phyloP scores from a whole-genome alignment of 2,329 filamentous ascomycete genomes.

The Calonectria pseudoreteaudii region DNA sequence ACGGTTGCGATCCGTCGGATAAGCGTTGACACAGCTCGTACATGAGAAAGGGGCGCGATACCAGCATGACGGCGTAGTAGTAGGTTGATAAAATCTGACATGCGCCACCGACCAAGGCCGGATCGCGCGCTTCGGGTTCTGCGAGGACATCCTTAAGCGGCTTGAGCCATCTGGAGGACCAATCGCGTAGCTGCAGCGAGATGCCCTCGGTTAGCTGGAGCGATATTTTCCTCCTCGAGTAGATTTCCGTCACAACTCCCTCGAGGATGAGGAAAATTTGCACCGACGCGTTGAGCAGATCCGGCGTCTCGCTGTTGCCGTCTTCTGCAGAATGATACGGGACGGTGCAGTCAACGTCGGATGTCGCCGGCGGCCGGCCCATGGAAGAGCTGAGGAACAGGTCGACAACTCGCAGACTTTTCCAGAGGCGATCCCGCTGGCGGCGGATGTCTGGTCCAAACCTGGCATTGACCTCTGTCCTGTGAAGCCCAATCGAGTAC shows the following conservation, averaged over 20 bases:
- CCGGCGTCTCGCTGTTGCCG: conserved; percentile 53
- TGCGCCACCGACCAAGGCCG: conserved; percentile 56
- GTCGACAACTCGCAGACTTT: conserved; percentile 64
- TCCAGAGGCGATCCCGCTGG: conserved; percentile 64
- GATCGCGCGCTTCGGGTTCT: conserved; percentile 27
- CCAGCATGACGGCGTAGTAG: conserved; percentile 69
- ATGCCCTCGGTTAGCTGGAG: conserved; percentile 65
- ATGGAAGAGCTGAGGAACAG: conserved; percentile 65
- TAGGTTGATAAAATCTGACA: conserved; percentile 65
- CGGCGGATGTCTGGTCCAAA: conserved; percentile 58
- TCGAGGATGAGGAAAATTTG: conserved; percentile 66
- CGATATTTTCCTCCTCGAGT: conserved; percentile 65
- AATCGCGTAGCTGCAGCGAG: conserved; percentile 63
- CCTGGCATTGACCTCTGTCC: conserved; percentile 65
- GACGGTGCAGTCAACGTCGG: conserved; percentile 66
- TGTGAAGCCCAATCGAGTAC: conserved; percentile 65
- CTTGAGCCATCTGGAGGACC: conserved; percentile 62
- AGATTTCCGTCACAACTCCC: conserved; percentile 63
- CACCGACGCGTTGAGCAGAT: conserved; percentile 63
- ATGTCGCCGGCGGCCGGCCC: conserved; percentile 65
- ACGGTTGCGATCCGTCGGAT: conserved; percentile 45
- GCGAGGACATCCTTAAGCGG: conserved; percentile 54
- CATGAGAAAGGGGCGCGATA: conserved; percentile 67
- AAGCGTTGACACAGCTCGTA: conserved; percentile 63
- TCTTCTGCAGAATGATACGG: conserved; percentile 54